These are phyloP conservation scores for Penicillium antarcticum DNA, from an alignment of 495 filamentous ascomycete genomes.

Conservation along the genomic window DNA sequence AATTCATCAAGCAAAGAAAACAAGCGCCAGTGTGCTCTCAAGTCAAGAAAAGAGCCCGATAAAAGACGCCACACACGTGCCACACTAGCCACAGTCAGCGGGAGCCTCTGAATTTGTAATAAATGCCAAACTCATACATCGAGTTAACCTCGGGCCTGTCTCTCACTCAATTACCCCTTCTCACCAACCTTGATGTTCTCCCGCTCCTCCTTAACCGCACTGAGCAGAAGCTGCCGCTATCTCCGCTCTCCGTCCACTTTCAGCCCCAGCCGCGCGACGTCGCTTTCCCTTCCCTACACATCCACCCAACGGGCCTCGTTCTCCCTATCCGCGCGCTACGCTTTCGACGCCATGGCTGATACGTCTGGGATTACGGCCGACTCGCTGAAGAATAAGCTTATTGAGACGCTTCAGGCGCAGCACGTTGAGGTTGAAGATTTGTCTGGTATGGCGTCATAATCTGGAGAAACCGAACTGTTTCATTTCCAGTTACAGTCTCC, in stretches of 20 bases:
- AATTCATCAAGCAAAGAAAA: conserved; percentile 19
- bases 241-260: conserved; percentile 20
- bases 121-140: not conserved
- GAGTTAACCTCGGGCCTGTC: conserved; percentile 4
- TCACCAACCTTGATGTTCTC: conserved; percentile 39
- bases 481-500: not conserved
- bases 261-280: no score
- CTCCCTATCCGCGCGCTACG: conserved; percentile 38
- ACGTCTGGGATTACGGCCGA: conserved; percentile 65
- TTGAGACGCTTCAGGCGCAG: conserved; percentile 68
- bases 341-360: conserved; percentile 44
- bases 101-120: conserved; percentile 10
- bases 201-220: conserved; percentile 31
- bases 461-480: conserved; percentile 1
- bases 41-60: conserved; percentile 1
- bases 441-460: conserved; percentile 60
- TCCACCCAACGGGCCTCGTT: conserved; percentile 27
- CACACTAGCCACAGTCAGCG: conserved; percentile 7
- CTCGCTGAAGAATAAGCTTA: conserved; percentile 64
- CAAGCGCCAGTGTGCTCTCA: no score
- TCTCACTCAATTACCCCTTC: not conserved
- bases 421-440: conserved; percentile 92
- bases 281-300: not conserved
- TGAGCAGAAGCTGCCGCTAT: conserved; percentile 47
- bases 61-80: conserved; percentile 6